Evolutionary conservation across 2,329 filamentous ascomycete genomes (phyloP).

Genomic region (Fusarium coffeatum): DNA sequence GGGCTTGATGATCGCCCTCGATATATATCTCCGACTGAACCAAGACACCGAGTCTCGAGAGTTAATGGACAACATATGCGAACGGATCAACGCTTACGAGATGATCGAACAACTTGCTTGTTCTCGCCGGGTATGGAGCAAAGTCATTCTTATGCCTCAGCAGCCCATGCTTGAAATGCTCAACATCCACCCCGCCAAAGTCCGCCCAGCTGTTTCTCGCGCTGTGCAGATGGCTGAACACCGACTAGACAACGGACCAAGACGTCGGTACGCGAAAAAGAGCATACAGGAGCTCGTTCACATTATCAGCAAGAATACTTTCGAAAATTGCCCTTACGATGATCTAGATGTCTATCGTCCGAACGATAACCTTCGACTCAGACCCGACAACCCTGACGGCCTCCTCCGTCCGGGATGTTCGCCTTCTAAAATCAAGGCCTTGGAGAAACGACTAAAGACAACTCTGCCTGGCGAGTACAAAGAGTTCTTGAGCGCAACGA

Average conservation of each 20-base stretch:
- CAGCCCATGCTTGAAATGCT: slow-evolving; percentile 1
- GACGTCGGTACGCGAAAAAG: neutral
- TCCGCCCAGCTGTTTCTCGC: slow-evolving; percentile 2
- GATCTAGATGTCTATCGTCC: neutral
- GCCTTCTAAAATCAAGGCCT: neutral
- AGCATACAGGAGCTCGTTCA: neutral
- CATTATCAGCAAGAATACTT: slow-evolving; percentile 10
- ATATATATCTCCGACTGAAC: neutral
- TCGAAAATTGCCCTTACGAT: slow-evolving; percentile 8
- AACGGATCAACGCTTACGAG: neutral
- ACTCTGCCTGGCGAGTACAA: slow-evolving; percentile 7
- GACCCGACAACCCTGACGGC: neutral
- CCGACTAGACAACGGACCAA: neutral
- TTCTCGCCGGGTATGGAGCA: slow-evolving; percentile 2
- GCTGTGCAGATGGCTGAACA: neutral
- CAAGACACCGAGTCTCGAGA: neutral
- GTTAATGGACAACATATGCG: neutral
- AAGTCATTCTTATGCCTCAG: neutral
- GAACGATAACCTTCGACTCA: neutral
- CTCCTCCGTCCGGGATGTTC: neutral
- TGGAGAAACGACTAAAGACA: neutral
- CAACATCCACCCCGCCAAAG: slow-evolving; percentile 12
- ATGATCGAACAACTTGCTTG: slow-evolving; percentile 12
- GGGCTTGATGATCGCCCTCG: slow-evolving; percentile 22
- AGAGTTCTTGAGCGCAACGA: neutral